Evolutionary conservation across 305 asterid genomes (phyloP).

Genomic region (Fraxinus albicans): DNA sequence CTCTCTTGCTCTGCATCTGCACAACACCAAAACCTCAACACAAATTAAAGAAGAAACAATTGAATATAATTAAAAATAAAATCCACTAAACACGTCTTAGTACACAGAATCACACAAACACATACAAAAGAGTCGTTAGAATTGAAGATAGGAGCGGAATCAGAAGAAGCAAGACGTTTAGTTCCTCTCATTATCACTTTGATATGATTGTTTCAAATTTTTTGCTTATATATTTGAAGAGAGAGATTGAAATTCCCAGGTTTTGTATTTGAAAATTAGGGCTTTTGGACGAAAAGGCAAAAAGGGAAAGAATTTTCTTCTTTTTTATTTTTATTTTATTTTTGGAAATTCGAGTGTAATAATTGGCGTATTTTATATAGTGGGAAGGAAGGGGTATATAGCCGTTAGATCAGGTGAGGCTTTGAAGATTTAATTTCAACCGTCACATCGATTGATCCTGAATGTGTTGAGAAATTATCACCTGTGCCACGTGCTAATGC

Average conservation of each 20-base stretch:
- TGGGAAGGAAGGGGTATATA: background rate
- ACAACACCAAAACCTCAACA: slow-evolving; percentile 11
- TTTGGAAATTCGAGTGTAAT: background rate
- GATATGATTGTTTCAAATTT: background rate
- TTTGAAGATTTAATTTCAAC: background rate
- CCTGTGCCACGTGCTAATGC: background rate
- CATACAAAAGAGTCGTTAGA: slow-evolving; percentile 56
- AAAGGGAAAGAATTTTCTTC: background rate
- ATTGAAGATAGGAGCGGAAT: slow-evolving; percentile 45
- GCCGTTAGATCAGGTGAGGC: background rate
- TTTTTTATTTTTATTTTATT: background rate
- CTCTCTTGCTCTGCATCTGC: slow-evolving; percentile 58
- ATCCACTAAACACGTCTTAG: background rate
- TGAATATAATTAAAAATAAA: background rate
- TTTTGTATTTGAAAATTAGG: slow-evolving; percentile 31
- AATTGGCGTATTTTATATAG: background rate
- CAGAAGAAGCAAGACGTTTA: slow-evolving; percentile 67
- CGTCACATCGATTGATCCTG: background rate
- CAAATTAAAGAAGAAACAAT: background rate
- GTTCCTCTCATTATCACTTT: slow-evolving; percentile 64
- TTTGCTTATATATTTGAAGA: background rate
- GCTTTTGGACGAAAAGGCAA: slow-evolving; percentile 19
- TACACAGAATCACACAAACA: slow-evolving; percentile 15
- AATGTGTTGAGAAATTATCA: background rate
- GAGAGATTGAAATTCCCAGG: slow-evolving; percentile 1